phyloP scores from a whole-genome alignment of 148 eudicot genomes.

The Chenopodium album region DNA sequence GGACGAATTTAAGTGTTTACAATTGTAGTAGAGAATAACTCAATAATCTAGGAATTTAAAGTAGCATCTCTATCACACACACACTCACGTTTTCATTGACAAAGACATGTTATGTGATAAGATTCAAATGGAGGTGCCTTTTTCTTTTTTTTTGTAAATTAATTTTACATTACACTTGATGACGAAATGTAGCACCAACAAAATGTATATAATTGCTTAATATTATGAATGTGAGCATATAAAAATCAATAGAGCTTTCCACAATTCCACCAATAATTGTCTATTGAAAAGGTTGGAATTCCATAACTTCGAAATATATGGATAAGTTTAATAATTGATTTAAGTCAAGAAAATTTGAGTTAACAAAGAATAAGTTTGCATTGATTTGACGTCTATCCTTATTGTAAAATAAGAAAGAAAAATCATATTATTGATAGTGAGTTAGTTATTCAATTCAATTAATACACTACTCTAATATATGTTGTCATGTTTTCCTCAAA shows the following conservation, averaged over 20 bases:
- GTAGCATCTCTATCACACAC: neutral
- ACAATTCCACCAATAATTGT: neutral
- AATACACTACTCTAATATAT: too few species aligned
- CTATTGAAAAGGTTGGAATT: neutral
- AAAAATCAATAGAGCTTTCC: neutral
- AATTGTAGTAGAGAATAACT: neutral
- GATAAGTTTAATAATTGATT: too few species aligned
- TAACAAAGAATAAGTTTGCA: too few species aligned
- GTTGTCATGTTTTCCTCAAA: too few species aligned
- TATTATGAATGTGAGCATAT: neutral
- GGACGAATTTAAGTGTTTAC: neutral
- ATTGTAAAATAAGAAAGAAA: too few species aligned
- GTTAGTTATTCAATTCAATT: too few species aligned
- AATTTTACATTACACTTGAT: neutral
- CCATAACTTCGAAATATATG: neutral
- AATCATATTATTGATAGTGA: too few species aligned
- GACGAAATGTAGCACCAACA: neutral
- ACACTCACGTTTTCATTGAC: constrained; percentile 2
- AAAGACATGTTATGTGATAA: constrained; percentile 5
- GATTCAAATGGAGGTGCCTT: neutral
- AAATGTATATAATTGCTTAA: neutral
- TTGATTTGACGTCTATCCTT: too few species aligned
- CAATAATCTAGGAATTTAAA: constrained; percentile 6
- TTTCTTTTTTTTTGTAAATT: neutral
- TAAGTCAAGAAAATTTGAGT: too few species aligned